phyloP scores from a whole-genome alignment of 2,329 filamentous ascomycete genomes.

The Aspergillus pseudoviridinutans region DNA sequence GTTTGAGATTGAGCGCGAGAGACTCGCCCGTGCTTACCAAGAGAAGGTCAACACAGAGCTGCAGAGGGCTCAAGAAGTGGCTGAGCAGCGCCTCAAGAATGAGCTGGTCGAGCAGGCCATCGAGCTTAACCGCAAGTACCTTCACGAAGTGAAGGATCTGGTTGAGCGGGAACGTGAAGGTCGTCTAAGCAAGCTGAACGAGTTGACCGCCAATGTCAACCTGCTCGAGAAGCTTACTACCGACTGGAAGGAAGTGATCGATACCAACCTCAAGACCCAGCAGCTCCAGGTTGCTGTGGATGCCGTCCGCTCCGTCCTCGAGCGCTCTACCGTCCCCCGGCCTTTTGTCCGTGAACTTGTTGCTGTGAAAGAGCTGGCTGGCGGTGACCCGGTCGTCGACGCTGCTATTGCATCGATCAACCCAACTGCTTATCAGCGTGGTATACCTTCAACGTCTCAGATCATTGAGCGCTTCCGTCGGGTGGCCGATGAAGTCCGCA shows the following conservation, averaged over 20 bases:
- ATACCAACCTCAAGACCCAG: conserved; percentile 87
- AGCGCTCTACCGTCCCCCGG: conserved; percentile 67
- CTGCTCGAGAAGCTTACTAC: conserved; percentile 84
- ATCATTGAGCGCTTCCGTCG: conserved; percentile 94
- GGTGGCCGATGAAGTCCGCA: conserved; percentile 86
- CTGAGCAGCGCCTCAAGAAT: conserved; percentile 79
- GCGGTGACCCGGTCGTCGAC: conserved; percentile 78
- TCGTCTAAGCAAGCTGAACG: conserved; percentile 78
- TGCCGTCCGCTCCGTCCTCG: conserved; percentile 78
- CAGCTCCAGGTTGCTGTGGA: conserved; percentile 95
- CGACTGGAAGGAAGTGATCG: conserved; percentile 87
- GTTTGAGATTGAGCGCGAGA: conserved; percentile 82
- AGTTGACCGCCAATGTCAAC: conserved; percentile 71
- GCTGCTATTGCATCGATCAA: conserved; percentile 97
- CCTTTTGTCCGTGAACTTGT: conserved; percentile 92
- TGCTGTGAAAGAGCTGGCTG: conserved; percentile 86
- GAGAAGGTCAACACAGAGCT: conserved; percentile 74
- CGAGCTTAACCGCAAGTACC: conserved; percentile 79
- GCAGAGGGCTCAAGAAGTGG: conserved; percentile 72
- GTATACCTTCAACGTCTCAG: conserved; percentile 76
- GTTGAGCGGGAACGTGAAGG: conserved; percentile 87
- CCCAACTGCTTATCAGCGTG: conserved; percentile 86
- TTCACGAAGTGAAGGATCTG: conserved; percentile 69
- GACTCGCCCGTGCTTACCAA: conserved; percentile 72
- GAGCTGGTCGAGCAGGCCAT: conserved; percentile 87